A percentile compares a stretch with the other conserved stretches of the same genome.
These are phyloP conservation scores for Isochrysis galbana DNA, from an alignment of 78 protist genomes.

Conservation along the genomic window DNA sequence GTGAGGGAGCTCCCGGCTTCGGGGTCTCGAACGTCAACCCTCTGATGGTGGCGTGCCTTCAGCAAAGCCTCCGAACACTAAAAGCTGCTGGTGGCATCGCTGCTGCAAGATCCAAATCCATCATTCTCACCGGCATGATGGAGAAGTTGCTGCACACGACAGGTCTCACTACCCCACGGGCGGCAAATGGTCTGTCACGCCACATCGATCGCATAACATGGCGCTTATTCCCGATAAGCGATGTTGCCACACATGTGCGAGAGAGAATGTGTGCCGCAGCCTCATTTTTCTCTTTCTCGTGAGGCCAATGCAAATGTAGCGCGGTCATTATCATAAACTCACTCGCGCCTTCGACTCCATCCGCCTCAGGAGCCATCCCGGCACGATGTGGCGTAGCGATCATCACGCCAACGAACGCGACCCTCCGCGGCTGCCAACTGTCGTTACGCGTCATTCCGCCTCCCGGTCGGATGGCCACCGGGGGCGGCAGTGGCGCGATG, in stretches of 20 bases:
- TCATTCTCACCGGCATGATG: constrained; percentile 74
- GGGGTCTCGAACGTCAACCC: constrained; percentile 73
- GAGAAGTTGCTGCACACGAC: constrained; percentile 62
- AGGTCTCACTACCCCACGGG: background rate
- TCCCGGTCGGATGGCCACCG: background rate
- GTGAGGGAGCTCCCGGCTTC: constrained; percentile 75
- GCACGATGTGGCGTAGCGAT: background rate
- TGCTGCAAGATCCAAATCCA: constrained; percentile 59
- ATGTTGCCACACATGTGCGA: too few relatives aligned
- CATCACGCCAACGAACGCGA: constrained; percentile 17
- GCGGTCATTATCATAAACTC: too few relatives aligned
- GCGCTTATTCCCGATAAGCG: too few relatives aligned
- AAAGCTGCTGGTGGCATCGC: constrained; percentile 56
- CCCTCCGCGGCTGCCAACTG: constrained; percentile 79
- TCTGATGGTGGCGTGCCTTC: constrained; percentile 59
- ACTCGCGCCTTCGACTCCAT: too few relatives aligned
- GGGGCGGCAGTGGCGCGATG: background rate
- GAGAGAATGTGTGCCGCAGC: too few relatives aligned
- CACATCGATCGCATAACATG: too few relatives aligned
- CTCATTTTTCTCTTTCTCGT: too few relatives aligned
- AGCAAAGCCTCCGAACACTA: constrained; percentile 58
- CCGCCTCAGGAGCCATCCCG: background rate
- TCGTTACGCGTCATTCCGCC: constrained; percentile 36
- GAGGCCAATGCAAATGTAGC: too few relatives aligned
- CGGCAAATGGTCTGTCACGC: too few relatives aligned